Evolutionary conservation across 345 rosid species (phyloP).

Genomic region (Arabidopsis suecica): DNA sequence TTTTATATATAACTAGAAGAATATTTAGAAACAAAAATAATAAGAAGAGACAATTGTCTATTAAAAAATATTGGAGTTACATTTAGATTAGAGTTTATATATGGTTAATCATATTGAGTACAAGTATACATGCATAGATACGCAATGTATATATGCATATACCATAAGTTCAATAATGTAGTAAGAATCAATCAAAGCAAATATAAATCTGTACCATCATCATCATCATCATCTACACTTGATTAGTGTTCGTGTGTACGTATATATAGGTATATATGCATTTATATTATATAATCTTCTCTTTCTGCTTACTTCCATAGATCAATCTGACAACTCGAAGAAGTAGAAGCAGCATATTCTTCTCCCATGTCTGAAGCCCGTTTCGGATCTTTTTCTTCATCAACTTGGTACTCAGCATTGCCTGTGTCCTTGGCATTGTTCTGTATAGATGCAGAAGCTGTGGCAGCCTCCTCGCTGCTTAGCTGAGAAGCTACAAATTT

Average conservation of each 20-base stretch:
- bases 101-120: slow-evolving; percentile 42
- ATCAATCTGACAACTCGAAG: slow-evolving; percentile 78
- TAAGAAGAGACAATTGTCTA: slow-evolving; percentile 18
- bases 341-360: slow-evolving; percentile 68
- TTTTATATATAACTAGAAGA: neutral
- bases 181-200: slow-evolving; percentile 47
- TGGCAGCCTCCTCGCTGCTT: slow-evolving; percentile 71
- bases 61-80: slow-evolving; percentile 36
- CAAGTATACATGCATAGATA: slow-evolving; percentile 41
- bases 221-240: slow-evolving; percentile 47
- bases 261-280: slow-evolving; percentile 37
- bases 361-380: slow-evolving; percentile 57
- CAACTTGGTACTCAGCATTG: slow-evolving; percentile 49
- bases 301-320: slow-evolving; percentile 75
- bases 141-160: slow-evolving; percentile 37
- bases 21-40: neutral
- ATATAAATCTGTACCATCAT: slow-evolving; percentile 54
- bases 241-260: slow-evolving; percentile 37
- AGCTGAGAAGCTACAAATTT: slow-evolving; percentile 97
- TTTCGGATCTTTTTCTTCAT: slow-evolving; percentile 53
- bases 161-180: slow-evolving; percentile 49
- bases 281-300: slow-evolving; percentile 43
- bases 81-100: slow-evolving; percentile 42
- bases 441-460: slow-evolving; percentile 41
- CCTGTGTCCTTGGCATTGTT: slow-evolving; percentile 37